Conservation (phyloP, 164 flowering plant genomes). For the Kalanchoe fedtschenkoi region DNA sequence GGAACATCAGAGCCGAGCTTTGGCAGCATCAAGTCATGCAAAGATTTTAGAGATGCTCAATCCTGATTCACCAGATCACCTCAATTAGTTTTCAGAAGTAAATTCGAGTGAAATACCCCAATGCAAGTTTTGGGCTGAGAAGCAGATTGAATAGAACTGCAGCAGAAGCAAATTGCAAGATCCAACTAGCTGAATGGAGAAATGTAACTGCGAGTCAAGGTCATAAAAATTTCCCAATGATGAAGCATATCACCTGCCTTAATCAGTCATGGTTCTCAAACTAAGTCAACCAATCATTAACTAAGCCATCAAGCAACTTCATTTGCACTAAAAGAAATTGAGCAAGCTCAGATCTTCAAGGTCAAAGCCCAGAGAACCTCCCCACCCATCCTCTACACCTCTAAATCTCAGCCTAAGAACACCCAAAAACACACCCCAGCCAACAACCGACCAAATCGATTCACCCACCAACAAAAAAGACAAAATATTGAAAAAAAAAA, state of each 20-base stretch:
- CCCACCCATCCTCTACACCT: not conserved
- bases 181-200: too few relatives aligned
- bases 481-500: too few relatives aligned
- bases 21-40: not conserved
- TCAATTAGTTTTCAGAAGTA: not conserved
- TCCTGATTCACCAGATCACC: not conserved
- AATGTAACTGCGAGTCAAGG: not conserved
- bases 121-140: not conserved
- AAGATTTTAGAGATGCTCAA: not conserved
- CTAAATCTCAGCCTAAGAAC: not conserved
- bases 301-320: not conserved
- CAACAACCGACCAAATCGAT: too few relatives aligned
- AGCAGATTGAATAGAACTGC: too few relatives aligned
- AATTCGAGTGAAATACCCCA: not conserved
- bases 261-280: slow-evolving; percentile 1
- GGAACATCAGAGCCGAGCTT: not conserved
- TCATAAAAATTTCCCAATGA: not conserved
- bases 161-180: too few relatives aligned
- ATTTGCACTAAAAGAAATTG: not conserved
- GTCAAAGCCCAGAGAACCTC: not conserved
- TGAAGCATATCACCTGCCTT: not conserved
- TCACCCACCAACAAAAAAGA: not conserved
- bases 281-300: not conserved
- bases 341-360: not conserved
- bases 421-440: not conserved